Conservation (phyloP, 2,329 filamentous ascomycete genomes). For the Pyrenophora tritici-repentis region DNA sequence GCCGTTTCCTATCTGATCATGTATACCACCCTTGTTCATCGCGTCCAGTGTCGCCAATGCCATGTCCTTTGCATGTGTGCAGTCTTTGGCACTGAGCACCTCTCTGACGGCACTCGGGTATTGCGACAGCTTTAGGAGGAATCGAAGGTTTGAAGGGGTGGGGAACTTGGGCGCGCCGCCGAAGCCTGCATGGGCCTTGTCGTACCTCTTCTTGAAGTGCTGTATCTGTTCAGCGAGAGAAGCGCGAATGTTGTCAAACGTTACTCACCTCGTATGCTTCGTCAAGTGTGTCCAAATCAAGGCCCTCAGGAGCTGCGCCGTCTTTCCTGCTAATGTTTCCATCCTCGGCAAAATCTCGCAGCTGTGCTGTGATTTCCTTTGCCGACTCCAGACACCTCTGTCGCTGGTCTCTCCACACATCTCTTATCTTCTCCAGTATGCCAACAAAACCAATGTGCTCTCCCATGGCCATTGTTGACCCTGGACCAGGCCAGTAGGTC, state of each 20-base stretch:
- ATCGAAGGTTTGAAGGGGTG: slow-evolving; percentile 81
- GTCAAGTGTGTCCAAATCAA: slow-evolving; percentile 90
- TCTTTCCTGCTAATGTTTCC: slow-evolving; percentile 64
- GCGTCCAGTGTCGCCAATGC: slow-evolving; percentile 77
- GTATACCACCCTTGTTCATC: slow-evolving; percentile 74
- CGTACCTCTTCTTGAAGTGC: slow-evolving; percentile 34
- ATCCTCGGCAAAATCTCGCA: slow-evolving; percentile 87
- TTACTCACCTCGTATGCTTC: slow-evolving; percentile 70
- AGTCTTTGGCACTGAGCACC: slow-evolving; percentile 84
- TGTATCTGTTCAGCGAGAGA: slow-evolving; percentile 6
- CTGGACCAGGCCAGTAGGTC: slow-evolving; percentile 91
- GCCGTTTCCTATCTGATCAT: slow-evolving; percentile 77
- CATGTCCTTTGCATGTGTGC: slow-evolving; percentile 74
- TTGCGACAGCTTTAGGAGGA: slow-evolving; percentile 74
- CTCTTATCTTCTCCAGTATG: slow-evolving; percentile 76
- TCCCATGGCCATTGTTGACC: slow-evolving; percentile 55
- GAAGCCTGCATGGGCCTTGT: slow-evolving; percentile 63
- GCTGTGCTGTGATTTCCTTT: slow-evolving; percentile 76
- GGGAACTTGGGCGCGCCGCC: slow-evolving; percentile 79
- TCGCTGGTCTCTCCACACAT: slow-evolving; percentile 82
- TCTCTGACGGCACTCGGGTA: slow-evolving; percentile 77
- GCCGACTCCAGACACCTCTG: slow-evolving; percentile 82
- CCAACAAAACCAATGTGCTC: slow-evolving; percentile 77
- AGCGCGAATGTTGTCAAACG: not conserved
- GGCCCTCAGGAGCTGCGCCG: slow-evolving; percentile 64